Percentiles rank a stretch among this genome's conserved stretches.
Conservation (phyloP, 225 moss, liverwort and hornwort genomes). For the Pseudoscleropodium purum region DNA sequence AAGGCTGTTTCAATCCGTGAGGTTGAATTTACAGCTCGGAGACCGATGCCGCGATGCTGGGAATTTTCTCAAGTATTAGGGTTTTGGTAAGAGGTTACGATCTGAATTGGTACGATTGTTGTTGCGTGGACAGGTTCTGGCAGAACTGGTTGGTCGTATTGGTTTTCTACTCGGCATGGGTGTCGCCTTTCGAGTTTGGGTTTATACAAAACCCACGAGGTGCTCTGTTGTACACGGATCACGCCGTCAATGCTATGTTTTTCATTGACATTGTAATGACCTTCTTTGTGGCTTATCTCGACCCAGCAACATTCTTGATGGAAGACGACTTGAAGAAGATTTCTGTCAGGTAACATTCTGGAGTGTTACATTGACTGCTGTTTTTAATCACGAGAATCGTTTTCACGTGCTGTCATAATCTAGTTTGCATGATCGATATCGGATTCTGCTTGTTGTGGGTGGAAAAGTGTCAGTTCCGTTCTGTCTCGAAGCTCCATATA, state of each 20-base stretch:
- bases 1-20: background rate
- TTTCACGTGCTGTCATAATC: background rate
- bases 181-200: conserved; percentile 67
- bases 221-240: conserved; percentile 32
- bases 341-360: conserved; percentile 28
- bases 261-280: conserved; percentile 60
- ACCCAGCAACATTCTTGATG: conserved; percentile 50
- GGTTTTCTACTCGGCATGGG: conserved; percentile 74
- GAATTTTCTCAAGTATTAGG: background rate
- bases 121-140: conserved; percentile 11
- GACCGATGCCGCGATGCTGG: background rate
- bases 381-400: background rate
- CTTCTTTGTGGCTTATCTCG: conserved; percentile 72
- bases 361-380: background rate
- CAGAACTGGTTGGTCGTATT: conserved; percentile 32
- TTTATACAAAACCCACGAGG: conserved; percentile 38
- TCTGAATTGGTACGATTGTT: background rate
- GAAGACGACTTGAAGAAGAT: conserved; percentile 44
- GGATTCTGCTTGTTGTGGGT: background rate
- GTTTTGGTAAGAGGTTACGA: background rate
- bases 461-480: background rate
- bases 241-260: conserved; percentile 49
- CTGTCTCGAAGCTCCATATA: background rate
- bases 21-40: background rate
- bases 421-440: background rate